phyloP scores from a whole-genome alignment of 2,329 filamentous ascomycete genomes.

The Sclerotinia subarctica region DNA sequence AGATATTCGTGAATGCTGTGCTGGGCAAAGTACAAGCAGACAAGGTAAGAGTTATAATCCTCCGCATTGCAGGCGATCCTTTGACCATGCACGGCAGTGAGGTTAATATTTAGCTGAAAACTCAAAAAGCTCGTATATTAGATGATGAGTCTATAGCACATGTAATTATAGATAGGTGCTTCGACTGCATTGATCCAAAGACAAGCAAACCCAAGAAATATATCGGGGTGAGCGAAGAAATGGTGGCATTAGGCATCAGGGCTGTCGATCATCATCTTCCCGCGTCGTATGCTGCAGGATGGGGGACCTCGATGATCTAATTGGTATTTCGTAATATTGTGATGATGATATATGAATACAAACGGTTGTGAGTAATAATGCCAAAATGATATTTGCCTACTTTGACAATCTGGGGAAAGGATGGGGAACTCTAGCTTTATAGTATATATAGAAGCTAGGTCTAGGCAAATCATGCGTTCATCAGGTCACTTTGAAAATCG shows the following conservation, averaged over 20 bases:
- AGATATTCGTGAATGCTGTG: conserved; percentile 9
- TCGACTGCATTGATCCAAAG: background rate
- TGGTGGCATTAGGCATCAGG: conserved; percentile 12
- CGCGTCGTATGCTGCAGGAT: background rate
- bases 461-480: conserved; percentile 5
- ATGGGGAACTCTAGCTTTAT: conserved; percentile 10
- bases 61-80: conserved; percentile 10
- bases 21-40: background rate
- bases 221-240: background rate
- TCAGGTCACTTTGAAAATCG: background rate
- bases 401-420: conserved; percentile 18
- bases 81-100: background rate
- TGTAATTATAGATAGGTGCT: background rate
- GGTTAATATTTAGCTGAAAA: background rate
- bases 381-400: background rate
- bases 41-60: background rate
- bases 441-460: background rate
- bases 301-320: background rate
- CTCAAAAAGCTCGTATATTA: background rate
- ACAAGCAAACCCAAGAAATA: background rate
- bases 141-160: background rate
- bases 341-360: background rate
- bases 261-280: background rate
- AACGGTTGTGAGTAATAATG: background rate
- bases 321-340: background rate